phyloP scores from a whole-genome alignment of 2,329 filamentous ascomycete species.

The Zelopaecilomyces penicillatus region DNA sequence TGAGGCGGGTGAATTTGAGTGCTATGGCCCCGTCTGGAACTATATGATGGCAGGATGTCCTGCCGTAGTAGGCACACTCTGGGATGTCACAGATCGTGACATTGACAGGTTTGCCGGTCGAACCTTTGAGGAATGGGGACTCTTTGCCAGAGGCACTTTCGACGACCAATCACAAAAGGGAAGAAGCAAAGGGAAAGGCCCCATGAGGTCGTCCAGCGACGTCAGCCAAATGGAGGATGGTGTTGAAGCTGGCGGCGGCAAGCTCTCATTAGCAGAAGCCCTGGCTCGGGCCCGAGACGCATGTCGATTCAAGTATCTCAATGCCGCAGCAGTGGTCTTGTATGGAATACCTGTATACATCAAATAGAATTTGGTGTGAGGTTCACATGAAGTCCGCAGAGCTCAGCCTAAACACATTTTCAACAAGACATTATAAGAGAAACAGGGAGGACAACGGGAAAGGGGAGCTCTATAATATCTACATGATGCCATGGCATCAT shows the following conservation, averaged over 20 bases:
- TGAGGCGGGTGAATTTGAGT: constrained; percentile 80
- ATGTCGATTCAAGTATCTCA: constrained; percentile 86
- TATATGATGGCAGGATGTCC: constrained; percentile 85
- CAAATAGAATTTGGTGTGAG: constrained; percentile 17
- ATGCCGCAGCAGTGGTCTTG: constrained; percentile 85
- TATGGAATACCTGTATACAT: constrained; percentile 94
- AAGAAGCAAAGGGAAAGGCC: constrained; percentile 19
- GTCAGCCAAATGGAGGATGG: constrained; percentile 17
- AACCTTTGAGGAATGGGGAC: constrained; percentile 78
- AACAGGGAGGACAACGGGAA: too few species aligned
- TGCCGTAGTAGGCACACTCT: constrained; percentile 83
- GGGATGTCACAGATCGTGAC: constrained; percentile 97
- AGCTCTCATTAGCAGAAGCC: constrained; percentile 63
- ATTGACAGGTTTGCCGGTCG: constrained; percentile 84
- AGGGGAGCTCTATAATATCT: too few species aligned
- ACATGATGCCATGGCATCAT: too few species aligned
- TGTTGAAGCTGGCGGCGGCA: constrained; percentile 26
- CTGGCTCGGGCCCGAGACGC: constrained; percentile 64
- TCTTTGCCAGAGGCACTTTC: constrained; percentile 47
- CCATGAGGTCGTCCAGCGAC: constrained; percentile 12
- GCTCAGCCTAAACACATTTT: too few species aligned
- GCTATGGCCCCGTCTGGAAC: constrained; percentile 81
- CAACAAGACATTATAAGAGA: too few species aligned
- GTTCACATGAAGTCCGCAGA: too few species aligned
- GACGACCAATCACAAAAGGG: constrained; percentile 20